Base-by-base conservation (phyloP, 345 rosid species). In the Populus alba region DNA sequence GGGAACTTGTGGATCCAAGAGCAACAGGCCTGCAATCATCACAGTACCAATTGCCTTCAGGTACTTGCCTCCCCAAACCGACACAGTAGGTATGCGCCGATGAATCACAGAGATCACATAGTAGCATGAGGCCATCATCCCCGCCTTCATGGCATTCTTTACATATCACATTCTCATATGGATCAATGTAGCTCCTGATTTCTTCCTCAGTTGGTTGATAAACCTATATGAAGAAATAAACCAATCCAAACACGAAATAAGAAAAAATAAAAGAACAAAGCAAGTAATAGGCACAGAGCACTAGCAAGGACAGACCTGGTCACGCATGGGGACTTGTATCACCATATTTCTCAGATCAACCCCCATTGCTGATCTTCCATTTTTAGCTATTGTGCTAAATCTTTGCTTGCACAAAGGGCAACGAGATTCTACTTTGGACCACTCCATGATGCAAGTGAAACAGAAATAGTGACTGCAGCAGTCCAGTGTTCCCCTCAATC, bases 41-140 rank as follows among this genome's bases (percentile, higher is more conserved):
- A 76, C 99, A 97, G 78, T 97, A 97, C 99, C 99, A 97, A 87
- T 92, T 97, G 53, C 98, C 99, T 71, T 90, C 98, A 7, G 99
- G 99, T 10, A 97, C 99, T 83, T 92, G 97, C 80, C 87, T 80
- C 71, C 98, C 97, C 2, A 94, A 97, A 76, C 99, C 99, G 51
- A 92, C 99, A 57, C 99, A 97, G 81, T 86, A 97, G 23, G 99
- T 94, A 85, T 97, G 99, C 23, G 99, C 98, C 62, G 99, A 91
- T 80, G 99, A 97, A 89, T 97, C 99, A 78, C 99, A 97, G 71
- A 91, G 79, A 83, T 97, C 99, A 77, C 99, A 97, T 10, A 97
- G 91, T 78, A 97, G 88, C 98, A 97, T 97, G 41, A 94, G 97
- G 77, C 88, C 99, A 80, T 97, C 99, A 77, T 97, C 99, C 75